phyloP scores from a whole-genome alignment of 1,284 basidiomycete species.

The Papiliotrema flavescens region DNA sequence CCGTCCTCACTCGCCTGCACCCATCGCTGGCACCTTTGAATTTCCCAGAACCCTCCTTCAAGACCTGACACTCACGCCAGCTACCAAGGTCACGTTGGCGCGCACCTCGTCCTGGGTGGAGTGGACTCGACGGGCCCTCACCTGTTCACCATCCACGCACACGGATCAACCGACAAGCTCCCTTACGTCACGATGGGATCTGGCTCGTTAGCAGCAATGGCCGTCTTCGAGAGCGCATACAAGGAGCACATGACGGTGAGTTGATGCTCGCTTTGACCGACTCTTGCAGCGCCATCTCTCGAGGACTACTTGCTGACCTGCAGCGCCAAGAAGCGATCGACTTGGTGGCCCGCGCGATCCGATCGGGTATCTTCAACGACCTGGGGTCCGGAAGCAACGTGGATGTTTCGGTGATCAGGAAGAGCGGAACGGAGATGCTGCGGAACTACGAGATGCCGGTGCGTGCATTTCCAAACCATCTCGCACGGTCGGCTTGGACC shows the following conservation, averaged over 20 bases:
- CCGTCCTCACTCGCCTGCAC: too few species aligned
- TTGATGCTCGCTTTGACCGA: neutral
- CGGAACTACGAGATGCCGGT: constrained; percentile 84
- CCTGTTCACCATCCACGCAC: constrained; percentile 93
- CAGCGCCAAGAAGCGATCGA: constrained; percentile 78
- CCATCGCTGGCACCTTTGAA: too few species aligned
- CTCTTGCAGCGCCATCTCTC: neutral
- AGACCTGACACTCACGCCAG: constrained; percentile 48
- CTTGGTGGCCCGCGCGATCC: constrained; percentile 82
- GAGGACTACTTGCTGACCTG: constrained; percentile 5
- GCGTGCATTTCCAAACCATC: constrained; percentile 14
- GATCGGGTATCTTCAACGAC: constrained; percentile 98
- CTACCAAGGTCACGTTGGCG: constrained; percentile 91
- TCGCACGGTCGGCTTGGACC: neutral
- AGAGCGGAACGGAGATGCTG: constrained; percentile 75
- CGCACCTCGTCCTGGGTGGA: constrained; percentile 94
- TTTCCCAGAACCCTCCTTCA: neutral
- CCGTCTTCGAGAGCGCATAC: constrained; percentile 91
- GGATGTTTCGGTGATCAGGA: constrained; percentile 92
- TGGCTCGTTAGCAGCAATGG: constrained; percentile 95
- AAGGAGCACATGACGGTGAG: constrained; percentile 73
- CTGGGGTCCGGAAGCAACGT: constrained; percentile 96
- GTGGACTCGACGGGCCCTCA: constrained; percentile 90
- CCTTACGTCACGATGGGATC: constrained; percentile 99
- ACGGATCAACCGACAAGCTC: constrained; percentile 97